Base-by-base conservation (phyloP, 129 eudicot species). In the Flaveria sonorensis region DNA sequence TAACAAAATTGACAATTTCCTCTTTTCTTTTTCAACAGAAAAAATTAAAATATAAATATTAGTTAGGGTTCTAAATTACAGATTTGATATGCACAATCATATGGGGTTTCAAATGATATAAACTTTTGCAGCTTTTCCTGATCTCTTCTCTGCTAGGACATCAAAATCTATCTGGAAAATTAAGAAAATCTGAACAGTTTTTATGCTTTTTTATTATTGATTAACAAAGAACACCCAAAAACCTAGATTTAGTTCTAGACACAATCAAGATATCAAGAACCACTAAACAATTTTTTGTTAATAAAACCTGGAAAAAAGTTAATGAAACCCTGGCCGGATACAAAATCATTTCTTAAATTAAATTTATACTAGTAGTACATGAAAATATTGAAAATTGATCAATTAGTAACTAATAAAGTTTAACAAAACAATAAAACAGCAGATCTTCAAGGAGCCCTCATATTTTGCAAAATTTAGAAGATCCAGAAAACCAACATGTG, bases 41-140 rank as follows among this genome's bases (percentile, higher is more conserved):
- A 10, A 79, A 71, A 70, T 13, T 18, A 70, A 59, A 60, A 21
- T 47, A 65, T 62, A 10, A 50, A 79, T 60, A 48, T 16, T 8
- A 80, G 52, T 69, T 74, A 74, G 84, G 80, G 75, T 55, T 73
- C 42, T 18, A 42, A 76, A 24, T 72, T 48, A 42, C 21, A 40
- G 51, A 63, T 36, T 42, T 72, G n/a, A 55, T 30, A 36, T 20
- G 50, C 36, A 79, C 48, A 67, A 26, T 72, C 30, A 30, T 30
- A 30, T 66, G 74, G 79, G 79, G 80, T 73, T 80, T 73, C 75
- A 74, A 74, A 74, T 73, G 70, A 80, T 80, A 39, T 80, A 70
- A 45, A 53, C 39, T 43, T 80, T 55, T 73, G 74, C 75, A 80
- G 79, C 75, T 73, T 80, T 73, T 73, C 43, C 75, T 42, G 70